Evolutionary conservation across 2,329 filamentous ascomycete species (phyloP), one percentile per base, ranked within the genome.

Genomic region (Xylariaceae sp.): DNA sequence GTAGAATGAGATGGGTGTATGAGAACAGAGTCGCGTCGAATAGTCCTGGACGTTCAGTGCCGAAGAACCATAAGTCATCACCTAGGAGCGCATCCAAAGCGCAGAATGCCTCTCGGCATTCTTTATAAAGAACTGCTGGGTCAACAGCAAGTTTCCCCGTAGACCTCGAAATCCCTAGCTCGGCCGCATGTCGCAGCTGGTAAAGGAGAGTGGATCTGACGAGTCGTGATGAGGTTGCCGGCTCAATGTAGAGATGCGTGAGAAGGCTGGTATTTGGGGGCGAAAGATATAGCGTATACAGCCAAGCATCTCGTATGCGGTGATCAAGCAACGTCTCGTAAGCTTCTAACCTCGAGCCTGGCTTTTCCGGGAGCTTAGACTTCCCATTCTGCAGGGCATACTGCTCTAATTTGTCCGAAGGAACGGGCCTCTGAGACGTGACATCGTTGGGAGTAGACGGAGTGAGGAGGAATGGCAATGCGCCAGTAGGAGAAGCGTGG

Each of bases 11-110:
- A 73, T 95, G 85, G 0, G 90, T 92, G 73, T 97, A 99, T 2
- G 91, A 87, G 75, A 97, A 97, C 1, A 97, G 84, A 56, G 85
- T 86, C 5, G 93, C 92, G 74, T 99, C 94, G 67, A 97, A 93
- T 23, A 93, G 70, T 0, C 86, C 85, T 0, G 93, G 90, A 71
- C 35, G 73, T 54, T 59, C 72, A 71, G 61, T 68, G 23, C 70
- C 77, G 58, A 82, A 82, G 71, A 84, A 84, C 79, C 80, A 84
- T 6, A 56, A 66, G 1, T 71, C 67, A 9, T 72, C 66, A 4
- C 68, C 72, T 4, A 84, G 69, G 5, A 81, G 58, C 2, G 72
- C 66, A 2, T 76, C 76, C 4, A 85, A 73, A 7, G 81, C 78
- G 7, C 64, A 71, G 17, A 84, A 72, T 2, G 82, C 82, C 9